Base-by-base conservation (phyloP, 1,284 basidiomycete species). In the Fomitopsis pinicola region DNA sequence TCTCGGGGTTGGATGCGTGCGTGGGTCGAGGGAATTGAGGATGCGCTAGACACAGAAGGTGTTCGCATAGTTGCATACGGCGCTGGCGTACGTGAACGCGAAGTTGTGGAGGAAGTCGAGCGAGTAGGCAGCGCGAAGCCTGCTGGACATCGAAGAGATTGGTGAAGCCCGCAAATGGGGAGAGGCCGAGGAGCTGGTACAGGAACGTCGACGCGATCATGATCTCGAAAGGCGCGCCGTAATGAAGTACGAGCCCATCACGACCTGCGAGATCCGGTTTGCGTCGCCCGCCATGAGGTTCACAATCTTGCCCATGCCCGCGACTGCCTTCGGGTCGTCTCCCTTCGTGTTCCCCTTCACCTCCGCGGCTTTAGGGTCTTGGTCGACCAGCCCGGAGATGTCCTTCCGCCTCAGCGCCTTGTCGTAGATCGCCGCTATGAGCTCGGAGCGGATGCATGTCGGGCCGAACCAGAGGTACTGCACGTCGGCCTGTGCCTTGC, bases 361-460 rank as follows among this genome's bases (percentile, higher is more conserved):
- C 14, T 65, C 65, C 44, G 69, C 70, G 7, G 67, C 79, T 67
- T 77, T 83, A 5, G 63, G 64, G 40, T 80, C 77, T 67, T 76
- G 73, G 53, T 85, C 80, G 1, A 91, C 77, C 30, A 94, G 80
- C 0, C 94, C 94, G 0, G 91, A 91, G 61, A 89, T 88, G 72
- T 97, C 94, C 70, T 88, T 90, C 30, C 94, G 80, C 71, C 90
- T 90, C 45, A 97, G 77, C 0, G 95, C 89, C 73, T 97, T 97
- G 72, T 95, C 91, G 69, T 96, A 98, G 59, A 97, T 91, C 0
- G 90, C 80, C 0, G 90, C 83, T 80, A 91, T 94, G 15, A 95
- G 80, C 73, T 90, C 87, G 5, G 85, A 81, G 17, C 89, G 84
- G 26, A 91, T 83, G 22, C 91, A 79, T 10, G 89, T 87, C 9